Percentiles rank a stretch among this genome's conserved stretches.
Evolutionary conservation across 2,329 filamentous ascomycete species (phyloP).

Genomic region (Sporothrix protearum): DNA sequence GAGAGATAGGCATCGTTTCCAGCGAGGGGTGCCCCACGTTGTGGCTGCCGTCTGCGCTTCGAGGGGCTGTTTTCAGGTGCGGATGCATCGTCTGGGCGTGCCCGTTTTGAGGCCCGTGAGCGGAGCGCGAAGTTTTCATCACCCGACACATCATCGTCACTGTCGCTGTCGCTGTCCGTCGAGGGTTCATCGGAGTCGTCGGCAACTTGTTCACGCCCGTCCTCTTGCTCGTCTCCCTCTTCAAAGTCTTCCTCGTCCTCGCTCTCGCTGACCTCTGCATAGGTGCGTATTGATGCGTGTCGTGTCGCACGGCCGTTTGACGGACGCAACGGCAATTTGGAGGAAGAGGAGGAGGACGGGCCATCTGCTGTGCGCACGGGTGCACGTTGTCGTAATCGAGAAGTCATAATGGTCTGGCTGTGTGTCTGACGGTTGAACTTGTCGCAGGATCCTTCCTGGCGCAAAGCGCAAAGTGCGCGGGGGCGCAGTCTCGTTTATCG

Average conservation of each 20-base stretch:
- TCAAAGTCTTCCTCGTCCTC: conserved; percentile 20
- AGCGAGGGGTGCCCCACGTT: neutral
- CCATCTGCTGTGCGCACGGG: neutral
- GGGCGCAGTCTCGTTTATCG: neutral
- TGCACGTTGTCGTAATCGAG: conserved; percentile 18
- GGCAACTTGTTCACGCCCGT: neutral
- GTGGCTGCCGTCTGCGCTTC: conserved; percentile 19
- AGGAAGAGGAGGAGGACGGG: neutral
- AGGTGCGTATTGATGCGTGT: conserved; percentile 15
- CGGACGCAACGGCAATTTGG: conserved; percentile 1
- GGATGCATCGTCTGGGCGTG: neutral
- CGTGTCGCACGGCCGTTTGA: conserved; percentile 22
- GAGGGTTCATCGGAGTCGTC: conserved; percentile 6
- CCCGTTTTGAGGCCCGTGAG: conserved; percentile 4
- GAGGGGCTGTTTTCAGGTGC: neutral
- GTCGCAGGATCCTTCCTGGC: neutral
- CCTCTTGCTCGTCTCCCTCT: neutral
- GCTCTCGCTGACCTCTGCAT: conserved; percentile 16
- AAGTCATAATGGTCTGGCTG: neutral
- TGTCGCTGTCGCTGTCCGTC: neutral
- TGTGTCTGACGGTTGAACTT: neutral
- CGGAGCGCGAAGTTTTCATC: conserved; percentile 19
- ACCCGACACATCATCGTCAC: neutral
- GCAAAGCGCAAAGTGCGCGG: neutral
- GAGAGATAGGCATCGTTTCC: conserved; percentile 21